Evolutionary conservation across 148 eudicot species (phyloP).

Genomic region (Nyssa sinensis): DNA sequence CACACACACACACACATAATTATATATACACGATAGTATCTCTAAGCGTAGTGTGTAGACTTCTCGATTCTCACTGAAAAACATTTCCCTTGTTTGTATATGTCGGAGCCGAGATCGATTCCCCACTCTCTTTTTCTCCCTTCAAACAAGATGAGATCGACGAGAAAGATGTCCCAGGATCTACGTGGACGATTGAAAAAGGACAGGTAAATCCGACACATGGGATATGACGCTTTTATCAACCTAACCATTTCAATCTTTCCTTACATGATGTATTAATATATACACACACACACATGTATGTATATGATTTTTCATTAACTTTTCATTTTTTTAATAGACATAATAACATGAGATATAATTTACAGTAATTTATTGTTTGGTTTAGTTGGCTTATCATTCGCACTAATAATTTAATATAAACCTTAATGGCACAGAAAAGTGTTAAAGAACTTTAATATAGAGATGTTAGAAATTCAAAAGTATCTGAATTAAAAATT

Average conservation of each 20-base stretch:
- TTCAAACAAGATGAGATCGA: not conserved
- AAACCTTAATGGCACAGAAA: too few relatives aligned
- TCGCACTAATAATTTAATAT: too few relatives aligned
- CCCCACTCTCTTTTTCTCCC: not conserved
- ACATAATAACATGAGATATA: too few relatives aligned
- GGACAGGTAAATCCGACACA: slow-evolving; percentile 26
- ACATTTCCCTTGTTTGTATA: slow-evolving; percentile 14
- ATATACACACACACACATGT: too few relatives aligned
- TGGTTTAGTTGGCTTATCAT: too few relatives aligned
- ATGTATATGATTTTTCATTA: too few relatives aligned
- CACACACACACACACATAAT: not conserved
- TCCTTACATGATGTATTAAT: not conserved
- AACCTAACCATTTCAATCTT: slow-evolving; percentile 13
- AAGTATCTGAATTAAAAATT: too few relatives aligned
- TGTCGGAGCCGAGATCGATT: not conserved
- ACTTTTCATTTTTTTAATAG: too few relatives aligned
- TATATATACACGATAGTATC: not conserved
- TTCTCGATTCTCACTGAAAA: slow-evolving; percentile 28
- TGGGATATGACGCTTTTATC: slow-evolving; percentile 17
- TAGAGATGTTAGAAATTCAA: too few relatives aligned
- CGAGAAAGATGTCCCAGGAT: slow-evolving; percentile 12
- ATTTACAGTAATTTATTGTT: too few relatives aligned
- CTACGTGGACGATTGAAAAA: slow-evolving; percentile 21
- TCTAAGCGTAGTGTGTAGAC: not conserved
- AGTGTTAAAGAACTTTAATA: too few relatives aligned